Conservation (phyloP, 768 basidiomycete genomes). For the Agaricus subrufescens region DNA sequence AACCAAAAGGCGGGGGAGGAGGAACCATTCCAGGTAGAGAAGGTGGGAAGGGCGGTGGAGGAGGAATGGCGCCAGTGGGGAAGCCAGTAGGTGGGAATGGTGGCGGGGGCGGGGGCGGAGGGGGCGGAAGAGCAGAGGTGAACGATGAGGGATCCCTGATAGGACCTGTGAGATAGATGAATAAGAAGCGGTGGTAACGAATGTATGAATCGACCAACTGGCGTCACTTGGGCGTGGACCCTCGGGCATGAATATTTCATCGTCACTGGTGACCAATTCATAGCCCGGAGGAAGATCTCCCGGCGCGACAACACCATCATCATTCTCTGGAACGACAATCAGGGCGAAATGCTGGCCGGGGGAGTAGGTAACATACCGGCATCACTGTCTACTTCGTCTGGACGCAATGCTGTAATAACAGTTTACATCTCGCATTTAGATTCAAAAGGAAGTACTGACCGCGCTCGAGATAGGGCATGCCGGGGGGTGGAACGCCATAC, state of each 20-base stretch:
- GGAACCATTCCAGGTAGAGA: constrained; percentile 1
- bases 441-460: constrained; percentile 45
- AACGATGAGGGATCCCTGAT: constrained; percentile 20
- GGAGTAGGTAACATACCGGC: constrained; percentile 25
- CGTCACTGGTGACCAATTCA: constrained; percentile 56
- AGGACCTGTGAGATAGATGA: background rate
- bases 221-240: constrained; percentile 55
- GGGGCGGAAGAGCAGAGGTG: constrained; percentile 23
- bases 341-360: background rate
- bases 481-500: constrained; percentile 89
- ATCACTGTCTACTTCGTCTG: constrained; percentile 61
- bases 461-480: constrained; percentile 92
- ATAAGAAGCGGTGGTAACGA: background rate
- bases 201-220: constrained; percentile 7
- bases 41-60: constrained; percentile 17
- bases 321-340: constrained; percentile 14
- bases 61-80: constrained; percentile 21
- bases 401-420: constrained; percentile 42
- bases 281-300: constrained; percentile 57
- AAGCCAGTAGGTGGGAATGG: constrained; percentile 25
- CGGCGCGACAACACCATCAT: constrained; percentile 63
- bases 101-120: constrained; percentile 18
- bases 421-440: background rate
- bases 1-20: constrained; percentile 13
- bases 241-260: constrained; percentile 87